phyloP scores from a whole-genome alignment of 257 asterid species.

The Cruciata laevipes region DNA sequence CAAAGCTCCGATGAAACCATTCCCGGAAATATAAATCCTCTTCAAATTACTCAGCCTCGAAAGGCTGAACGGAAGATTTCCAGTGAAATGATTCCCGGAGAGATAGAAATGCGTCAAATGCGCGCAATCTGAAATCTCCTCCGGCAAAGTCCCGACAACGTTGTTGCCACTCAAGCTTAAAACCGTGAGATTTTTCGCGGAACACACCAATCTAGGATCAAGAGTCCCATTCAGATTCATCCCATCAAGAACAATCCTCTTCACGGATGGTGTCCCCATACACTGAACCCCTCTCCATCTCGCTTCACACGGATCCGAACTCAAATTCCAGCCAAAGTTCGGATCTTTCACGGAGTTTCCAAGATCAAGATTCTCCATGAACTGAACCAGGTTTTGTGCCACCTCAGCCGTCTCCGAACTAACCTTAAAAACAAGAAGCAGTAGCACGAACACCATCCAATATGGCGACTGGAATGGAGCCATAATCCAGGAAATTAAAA shows the following conservation, averaged over 20 bases:
- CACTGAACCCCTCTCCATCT: slow-evolving; percentile 60
- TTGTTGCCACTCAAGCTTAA: slow-evolving; percentile 52
- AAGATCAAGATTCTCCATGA: slow-evolving; percentile 41
- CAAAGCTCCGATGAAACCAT: slow-evolving; percentile 49
- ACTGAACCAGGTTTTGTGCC: slow-evolving; percentile 35
- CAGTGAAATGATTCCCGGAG: slow-evolving; percentile 36
- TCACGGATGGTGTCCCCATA: slow-evolving; percentile 24
- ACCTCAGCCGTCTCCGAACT: slow-evolving; percentile 44
- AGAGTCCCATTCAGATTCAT: slow-evolving; percentile 42
- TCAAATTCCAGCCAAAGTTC: slow-evolving; percentile 56
- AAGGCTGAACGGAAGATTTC: slow-evolving; percentile 45
- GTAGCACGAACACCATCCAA: not conserved
- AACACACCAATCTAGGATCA: slow-evolving; percentile 46
- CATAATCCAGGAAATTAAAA: not conserved
- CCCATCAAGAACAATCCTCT: slow-evolving; percentile 41
- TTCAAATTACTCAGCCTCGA: slow-evolving; percentile 42
- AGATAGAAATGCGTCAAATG: slow-evolving; percentile 50
- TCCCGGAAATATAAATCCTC: slow-evolving; percentile 38
- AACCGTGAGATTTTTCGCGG: slow-evolving; percentile 31
- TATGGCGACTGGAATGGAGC: not conserved
- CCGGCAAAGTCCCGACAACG: slow-evolving; percentile 39
- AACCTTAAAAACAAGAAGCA: slow-evolving; percentile 17
- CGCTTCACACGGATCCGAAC: slow-evolving; percentile 56
- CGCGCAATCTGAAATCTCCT: slow-evolving; percentile 49
- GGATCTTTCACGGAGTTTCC: slow-evolving; percentile 21